Evolutionary conservation across 2,329 filamentous ascomycete species (phyloP).

Genomic region (Alternaria triticina): DNA sequence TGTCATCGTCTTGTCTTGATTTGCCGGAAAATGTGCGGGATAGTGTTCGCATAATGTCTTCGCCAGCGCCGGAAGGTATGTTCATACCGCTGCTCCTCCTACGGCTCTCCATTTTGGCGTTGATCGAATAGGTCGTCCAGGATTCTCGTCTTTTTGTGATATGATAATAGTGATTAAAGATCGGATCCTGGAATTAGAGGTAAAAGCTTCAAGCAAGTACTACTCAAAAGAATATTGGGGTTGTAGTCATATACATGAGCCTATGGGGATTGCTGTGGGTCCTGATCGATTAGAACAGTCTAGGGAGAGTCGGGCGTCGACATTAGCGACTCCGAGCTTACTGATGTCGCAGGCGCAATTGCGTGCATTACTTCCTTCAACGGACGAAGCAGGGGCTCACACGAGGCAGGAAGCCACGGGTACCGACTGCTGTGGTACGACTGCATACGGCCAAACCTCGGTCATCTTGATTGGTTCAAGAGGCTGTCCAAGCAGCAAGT

Average conservation of each 20-base stretch:
- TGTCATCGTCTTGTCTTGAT: constrained; percentile 15
- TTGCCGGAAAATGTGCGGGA: constrained; percentile 27
- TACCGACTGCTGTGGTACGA: background rate
- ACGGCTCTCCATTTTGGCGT: background rate
- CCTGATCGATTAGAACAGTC: background rate
- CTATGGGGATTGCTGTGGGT: background rate
- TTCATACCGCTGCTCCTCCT: constrained; percentile 1
- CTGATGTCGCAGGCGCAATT: background rate
- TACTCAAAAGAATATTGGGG: background rate
- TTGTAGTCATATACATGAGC: background rate
- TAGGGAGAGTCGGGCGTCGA: background rate
- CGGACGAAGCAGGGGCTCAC: background rate
- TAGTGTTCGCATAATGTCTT: constrained; percentile 19
- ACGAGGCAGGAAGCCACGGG: constrained; percentile 1
- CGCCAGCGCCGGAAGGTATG: constrained; percentile 12
- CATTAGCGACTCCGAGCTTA: background rate
- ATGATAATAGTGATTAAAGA: background rate
- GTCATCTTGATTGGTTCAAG: background rate
- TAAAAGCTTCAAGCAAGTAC: background rate
- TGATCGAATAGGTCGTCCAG: background rate
- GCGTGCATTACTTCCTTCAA: background rate
- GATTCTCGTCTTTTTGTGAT: background rate
- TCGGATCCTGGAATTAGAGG: background rate
- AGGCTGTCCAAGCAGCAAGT: background rate
- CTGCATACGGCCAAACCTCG: background rate